Base-by-base conservation (phyloP, 208 protist genomes). In the Trypanosomatidae sp. region DNA sequence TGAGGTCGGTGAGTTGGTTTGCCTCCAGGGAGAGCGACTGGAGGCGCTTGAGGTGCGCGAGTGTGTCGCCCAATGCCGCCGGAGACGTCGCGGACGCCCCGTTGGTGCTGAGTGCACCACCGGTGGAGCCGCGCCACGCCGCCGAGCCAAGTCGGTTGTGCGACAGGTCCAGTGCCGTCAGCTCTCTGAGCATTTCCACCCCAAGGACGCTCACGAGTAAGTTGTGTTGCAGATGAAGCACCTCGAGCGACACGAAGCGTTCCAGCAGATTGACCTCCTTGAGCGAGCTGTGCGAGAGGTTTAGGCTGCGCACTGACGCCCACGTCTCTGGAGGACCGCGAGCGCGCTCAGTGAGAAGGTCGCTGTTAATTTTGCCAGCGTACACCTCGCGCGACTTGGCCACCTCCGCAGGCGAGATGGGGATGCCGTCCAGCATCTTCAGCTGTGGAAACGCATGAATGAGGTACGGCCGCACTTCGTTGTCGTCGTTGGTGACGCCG, bases 361-460 rank as follows among this genome's bases (percentile, higher is more conserved):
- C 91, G 6, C 68, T 44, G 71, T 84, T 97, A 71, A 98, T 86
- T 73, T 89, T 87, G 1, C 94, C 94, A 4, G 91, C 82, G 77
- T 95, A 95, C 36, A 79, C 73, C 22, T 92, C 88, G 22, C 80
- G 76, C 46, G 94, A 91, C 3, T 74, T 79, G 66, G 87, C 83
- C 28, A 72, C 75, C 60, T 97, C 91, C 2, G 62, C 58, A 2
- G 79, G 77, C 0, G 84, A 77, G 52, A 98, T 92, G 59, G 90
- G 66, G 28, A 88, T 62, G 6, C 91, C 88, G 82, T 97, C 88
- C 6, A 98, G 80, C 69, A 98, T 93, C 85, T 98, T 98, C 55
- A 99, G 84, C 69, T 87, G 89, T 6, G 87, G 88, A 33, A 99
- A 85, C 68, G 95, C 87, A 78, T 95, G 98, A n/a, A 99, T 79